These are phyloP conservation scores for Paramecium sonneborni DNA, from an alignment of 73 alveolate species.

Conservation along the genomic window DNA sequence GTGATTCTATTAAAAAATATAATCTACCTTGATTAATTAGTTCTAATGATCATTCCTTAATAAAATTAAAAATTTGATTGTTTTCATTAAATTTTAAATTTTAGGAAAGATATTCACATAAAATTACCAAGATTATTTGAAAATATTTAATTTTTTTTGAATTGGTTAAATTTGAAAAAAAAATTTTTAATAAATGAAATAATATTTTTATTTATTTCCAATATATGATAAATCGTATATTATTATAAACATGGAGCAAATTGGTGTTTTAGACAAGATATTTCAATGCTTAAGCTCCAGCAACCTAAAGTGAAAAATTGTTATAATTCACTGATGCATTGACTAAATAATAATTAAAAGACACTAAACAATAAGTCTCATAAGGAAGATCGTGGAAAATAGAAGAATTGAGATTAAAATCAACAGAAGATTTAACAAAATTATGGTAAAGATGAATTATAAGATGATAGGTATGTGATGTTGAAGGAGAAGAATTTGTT, in stretches of 20 bases:
- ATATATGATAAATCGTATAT: conserved; percentile 32
- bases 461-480: conserved; percentile 72
- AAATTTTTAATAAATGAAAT: not conserved
- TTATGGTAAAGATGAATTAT: conserved; percentile 67
- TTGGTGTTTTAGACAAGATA: not conserved
- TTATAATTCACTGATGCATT: conserved; percentile 44
- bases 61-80: not conserved
- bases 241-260: conserved; percentile 4
- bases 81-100: too few species aligned
- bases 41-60: not conserved
- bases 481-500: conserved; percentile 81
- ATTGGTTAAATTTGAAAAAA: not conserved
- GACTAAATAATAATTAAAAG: conserved; percentile 42
- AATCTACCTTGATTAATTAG: not conserved
- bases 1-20: not conserved
- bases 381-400: conserved; percentile 85
- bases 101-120: too few species aligned
- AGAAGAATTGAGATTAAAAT: conserved; percentile 78
- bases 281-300: not conserved
- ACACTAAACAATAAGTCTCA: conserved; percentile 15
- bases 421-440: conserved; percentile 80
- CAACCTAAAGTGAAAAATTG: conserved; percentile 23
- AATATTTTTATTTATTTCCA: not conserved
- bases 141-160: not conserved
- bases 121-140: too few species aligned